Conservation (phyloP, 345 rosid species). For the Citrus reticulata region DNA sequence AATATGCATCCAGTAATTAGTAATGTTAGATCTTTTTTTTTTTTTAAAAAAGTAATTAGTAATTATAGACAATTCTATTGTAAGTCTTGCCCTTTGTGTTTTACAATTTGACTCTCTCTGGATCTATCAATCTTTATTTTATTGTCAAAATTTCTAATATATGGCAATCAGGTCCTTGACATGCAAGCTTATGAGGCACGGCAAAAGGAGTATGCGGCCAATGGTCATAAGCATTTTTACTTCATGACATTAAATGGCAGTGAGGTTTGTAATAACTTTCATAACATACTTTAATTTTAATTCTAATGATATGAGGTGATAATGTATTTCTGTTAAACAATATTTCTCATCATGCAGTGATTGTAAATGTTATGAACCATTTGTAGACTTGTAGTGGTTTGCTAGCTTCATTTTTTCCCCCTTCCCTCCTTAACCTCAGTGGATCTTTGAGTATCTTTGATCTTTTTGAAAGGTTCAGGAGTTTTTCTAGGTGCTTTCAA, state of each 20-base stretch:
- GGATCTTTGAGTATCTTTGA: background rate
- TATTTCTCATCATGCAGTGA: background rate
- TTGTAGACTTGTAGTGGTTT: background rate
- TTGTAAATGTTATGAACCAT: background rate
- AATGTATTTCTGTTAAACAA: background rate
- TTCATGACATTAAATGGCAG: constrained; percentile 97
- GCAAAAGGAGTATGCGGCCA: constrained; percentile 82
- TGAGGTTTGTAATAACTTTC: constrained; percentile 56
- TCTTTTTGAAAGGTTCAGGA: background rate
- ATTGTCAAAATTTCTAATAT: background rate
- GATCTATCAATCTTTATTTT: background rate
- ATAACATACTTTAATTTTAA: background rate
- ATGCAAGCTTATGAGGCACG: constrained; percentile 78
- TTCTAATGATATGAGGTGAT: background rate
- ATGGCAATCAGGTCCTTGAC: constrained; percentile 81
- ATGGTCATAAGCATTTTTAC: constrained; percentile 96
- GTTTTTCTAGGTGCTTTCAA: background rate
- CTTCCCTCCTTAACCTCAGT: background rate
- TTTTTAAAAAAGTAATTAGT: background rate
- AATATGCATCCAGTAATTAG: background rate
- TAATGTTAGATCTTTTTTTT: background rate
- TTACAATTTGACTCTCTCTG: background rate
- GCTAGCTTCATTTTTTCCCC: background rate
- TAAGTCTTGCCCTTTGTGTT: background rate
- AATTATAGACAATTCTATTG: background rate